Conservation (phyloP, 305 asterid genomes). For the Fraxinus nigra region DNA sequence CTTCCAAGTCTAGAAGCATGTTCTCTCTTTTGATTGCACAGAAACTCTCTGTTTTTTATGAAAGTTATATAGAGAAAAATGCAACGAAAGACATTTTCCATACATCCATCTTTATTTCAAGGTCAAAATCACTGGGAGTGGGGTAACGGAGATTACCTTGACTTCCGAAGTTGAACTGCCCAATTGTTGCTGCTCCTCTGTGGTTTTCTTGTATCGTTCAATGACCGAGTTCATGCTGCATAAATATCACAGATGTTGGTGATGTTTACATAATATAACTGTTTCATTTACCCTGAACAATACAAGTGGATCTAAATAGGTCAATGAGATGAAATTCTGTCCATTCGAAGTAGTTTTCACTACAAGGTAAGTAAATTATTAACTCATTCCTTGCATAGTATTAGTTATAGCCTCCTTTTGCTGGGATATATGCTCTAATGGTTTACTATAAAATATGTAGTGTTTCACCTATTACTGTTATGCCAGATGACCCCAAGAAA, state of each 20-base stretch:
- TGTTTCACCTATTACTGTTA: not conserved
- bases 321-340: not conserved
- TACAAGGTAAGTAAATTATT: not conserved
- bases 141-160: slow-evolving; percentile 38
- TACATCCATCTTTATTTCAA: not conserved
- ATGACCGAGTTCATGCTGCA: slow-evolving; percentile 53
- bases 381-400: not conserved
- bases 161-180: slow-evolving; percentile 47
- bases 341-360: not conserved
- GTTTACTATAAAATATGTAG: not conserved
- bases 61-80: slow-evolving; percentile 2
- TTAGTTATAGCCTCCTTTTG: not conserved
- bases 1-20: not conserved
- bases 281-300: not conserved
- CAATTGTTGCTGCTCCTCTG: slow-evolving; percentile 40
- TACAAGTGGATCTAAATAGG: not conserved
- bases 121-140: not conserved
- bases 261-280: not conserved
- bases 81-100: not conserved
- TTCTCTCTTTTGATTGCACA: not conserved
- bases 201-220: slow-evolving; percentile 53
- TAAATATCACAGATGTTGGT: slow-evolving; percentile 15
- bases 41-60: not conserved
- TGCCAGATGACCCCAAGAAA: not conserved
- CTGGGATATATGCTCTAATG: not conserved